Evolutionary conservation across 139 green algal genomes (phyloP).

Genomic region (Penium margaritaceum): DNA sequence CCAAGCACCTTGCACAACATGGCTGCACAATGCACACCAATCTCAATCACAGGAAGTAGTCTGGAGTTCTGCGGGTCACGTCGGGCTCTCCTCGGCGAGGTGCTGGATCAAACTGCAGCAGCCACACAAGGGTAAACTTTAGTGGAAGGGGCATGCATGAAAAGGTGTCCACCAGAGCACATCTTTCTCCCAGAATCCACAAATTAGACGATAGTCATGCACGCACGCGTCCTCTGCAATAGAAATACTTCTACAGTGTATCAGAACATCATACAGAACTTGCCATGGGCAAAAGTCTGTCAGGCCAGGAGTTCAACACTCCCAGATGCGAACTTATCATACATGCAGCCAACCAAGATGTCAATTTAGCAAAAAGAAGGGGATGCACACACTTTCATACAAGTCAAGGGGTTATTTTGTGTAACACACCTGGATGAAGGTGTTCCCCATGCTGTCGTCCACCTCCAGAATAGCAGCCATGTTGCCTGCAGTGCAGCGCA

Average conservation of each 20-base stretch:
- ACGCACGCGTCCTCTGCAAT: no score
- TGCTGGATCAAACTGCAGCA: conserved; percentile 90
- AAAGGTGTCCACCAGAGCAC: neutral
- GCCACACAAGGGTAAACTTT: neutral
- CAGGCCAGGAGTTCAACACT: no score
- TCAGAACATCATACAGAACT: no score
- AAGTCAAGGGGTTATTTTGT: neutral
- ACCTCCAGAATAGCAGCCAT: conserved; percentile 95
- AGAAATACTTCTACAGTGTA: no score
- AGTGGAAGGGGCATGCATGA: neutral
- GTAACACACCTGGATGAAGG: conserved; percentile 78
- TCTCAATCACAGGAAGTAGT: conserved; percentile 90
- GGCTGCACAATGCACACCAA: no score
- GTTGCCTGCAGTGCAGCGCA: conserved; percentile 44
- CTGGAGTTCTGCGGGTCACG: conserved; percentile 72
- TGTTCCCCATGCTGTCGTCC: conserved; percentile 76
- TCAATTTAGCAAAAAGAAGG: neutral
- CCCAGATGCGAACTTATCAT: no score
- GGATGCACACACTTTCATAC: neutral
- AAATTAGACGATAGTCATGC: no score
- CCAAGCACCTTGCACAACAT: no score
- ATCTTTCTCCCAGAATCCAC: neutral
- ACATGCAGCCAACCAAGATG: no score
- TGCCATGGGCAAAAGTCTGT: no score
- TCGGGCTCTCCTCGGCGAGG: conserved; percentile 83